Evolutionary conservation across 805 yeast species (phyloP), one percentile per base, ranked within the genome.

Genomic region (Ogataea salicorniae): DNA sequence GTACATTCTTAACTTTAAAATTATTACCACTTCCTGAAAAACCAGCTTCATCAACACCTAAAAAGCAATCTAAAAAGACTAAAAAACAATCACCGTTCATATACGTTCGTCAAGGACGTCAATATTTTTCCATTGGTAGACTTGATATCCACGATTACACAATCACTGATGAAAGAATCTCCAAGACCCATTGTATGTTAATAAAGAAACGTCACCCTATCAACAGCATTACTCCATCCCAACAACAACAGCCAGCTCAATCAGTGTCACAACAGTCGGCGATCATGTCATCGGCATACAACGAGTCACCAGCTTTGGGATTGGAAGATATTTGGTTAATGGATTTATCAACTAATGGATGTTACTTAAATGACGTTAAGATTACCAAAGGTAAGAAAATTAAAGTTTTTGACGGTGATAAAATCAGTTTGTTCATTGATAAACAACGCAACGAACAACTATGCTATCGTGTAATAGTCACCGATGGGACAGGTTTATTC

Each of bases 101-200:
- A 6, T 70, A 72, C 48, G 71, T 90, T n/a, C 76, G 80, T 34
- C 90, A 84, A 58, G 87, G 87, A 26, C 73, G 75, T 17, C 81
- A 79, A 41, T 80, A 81, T 8, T 83, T 81, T 61, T 74, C 82
- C 47, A 75, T 92, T 46, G 98, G 99, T 1, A 71, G 98, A 34
- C 76, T 78, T 20, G 78, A 74, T 18, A 77, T 74, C 3, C 77
- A 87, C 50, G 81, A 86, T 59, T 74, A 79, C 34, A 71, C 71
- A 39, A 77, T 87, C 16, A 70, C 76, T 33, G 97, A 91, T 55
- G 84, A 76, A 55, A 68, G 97, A 41, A 76, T 92, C 57, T 91
- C 97, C 2, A 87, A 89, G 53, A 73, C 83, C 1, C 98, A 94
- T 65, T 90, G 97, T 63, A 68, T 81, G 31, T 70, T 92, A 14